A percentile compares a stretch with the other conserved stretches of the same genome.
Conservation (phyloP, 2,329 filamentous ascomycete species). For the Metarhizium sp. region DNA sequence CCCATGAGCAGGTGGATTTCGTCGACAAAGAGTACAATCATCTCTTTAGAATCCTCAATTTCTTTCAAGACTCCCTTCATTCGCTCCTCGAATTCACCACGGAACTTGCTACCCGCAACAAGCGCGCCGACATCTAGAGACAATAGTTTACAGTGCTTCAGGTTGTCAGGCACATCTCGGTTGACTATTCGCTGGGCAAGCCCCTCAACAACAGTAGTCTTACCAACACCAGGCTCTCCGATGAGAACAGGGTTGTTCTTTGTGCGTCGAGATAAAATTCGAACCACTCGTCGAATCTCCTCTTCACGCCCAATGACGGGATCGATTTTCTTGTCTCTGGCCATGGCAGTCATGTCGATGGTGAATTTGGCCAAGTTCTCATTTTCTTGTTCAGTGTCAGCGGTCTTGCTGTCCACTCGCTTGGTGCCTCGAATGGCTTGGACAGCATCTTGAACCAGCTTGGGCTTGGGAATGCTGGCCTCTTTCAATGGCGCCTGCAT, state of each 20-base stretch:
- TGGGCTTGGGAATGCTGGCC: constrained; percentile 82
- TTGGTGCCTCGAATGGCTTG: constrained; percentile 85
- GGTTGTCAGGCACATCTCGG: constrained; percentile 88
- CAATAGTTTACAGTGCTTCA: constrained; percentile 86
- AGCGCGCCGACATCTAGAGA: constrained; percentile 92
- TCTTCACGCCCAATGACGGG: constrained; percentile 95
- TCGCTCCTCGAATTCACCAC: constrained; percentile 95
- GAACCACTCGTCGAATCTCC: constrained; percentile 84
- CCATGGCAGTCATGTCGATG: constrained; percentile 95
- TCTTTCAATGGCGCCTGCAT: constrained; percentile 72
- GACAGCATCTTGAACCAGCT: constrained; percentile 84
- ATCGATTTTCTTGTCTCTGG: constrained; percentile 94
- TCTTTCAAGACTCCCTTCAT: constrained; percentile 99
- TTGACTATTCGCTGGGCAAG: constrained; percentile 94
- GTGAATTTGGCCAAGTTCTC: constrained; percentile 98
- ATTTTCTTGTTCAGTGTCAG: constrained; percentile 83
- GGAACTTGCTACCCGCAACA: constrained; percentile 95
- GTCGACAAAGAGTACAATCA: constrained; percentile 96
- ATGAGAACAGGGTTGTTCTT: constrained; percentile 99
- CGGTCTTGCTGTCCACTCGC: constrained; percentile 91
- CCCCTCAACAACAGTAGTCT: constrained; percentile 96
- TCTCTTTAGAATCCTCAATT: constrained; percentile 88
- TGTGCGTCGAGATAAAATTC: constrained; percentile 84
- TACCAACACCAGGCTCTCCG: constrained; percentile 95
- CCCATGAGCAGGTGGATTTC: constrained; percentile 99